These are phyloP conservation scores for Psilocybe tampanensis DNA, from an alignment of 768 basidiomycete genomes.

Conservation along the genomic window DNA sequence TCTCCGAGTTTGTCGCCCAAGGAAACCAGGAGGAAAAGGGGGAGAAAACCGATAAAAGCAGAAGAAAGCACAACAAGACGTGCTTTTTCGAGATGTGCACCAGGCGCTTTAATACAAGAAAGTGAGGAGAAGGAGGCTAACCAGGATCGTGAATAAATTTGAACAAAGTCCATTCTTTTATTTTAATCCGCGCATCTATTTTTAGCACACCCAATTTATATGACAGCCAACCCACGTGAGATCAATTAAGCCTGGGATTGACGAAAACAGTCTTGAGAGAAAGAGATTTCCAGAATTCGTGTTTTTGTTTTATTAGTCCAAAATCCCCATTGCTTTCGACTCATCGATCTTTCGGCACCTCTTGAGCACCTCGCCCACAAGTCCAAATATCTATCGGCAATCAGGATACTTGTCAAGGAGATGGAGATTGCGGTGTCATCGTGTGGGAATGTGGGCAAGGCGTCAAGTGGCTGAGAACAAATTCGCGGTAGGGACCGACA, in stretches of 20 bases:
- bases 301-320: background rate
- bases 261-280: background rate
- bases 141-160: constrained; percentile 4
- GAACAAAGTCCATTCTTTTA: background rate
- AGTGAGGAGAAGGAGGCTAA: constrained; percentile 16
- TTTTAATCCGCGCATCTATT: constrained; percentile 8
- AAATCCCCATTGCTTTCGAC: too few relatives aligned
- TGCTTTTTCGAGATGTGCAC: background rate
- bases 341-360: background rate
- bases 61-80: background rate
- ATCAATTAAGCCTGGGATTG: background rate
- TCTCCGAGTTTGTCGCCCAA: background rate
- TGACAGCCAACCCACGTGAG: background rate
- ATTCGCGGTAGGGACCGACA: background rate
- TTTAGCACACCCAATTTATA: constrained; percentile 6
- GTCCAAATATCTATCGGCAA: constrained; percentile 17
- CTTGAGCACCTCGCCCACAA: constrained; percentile 7
- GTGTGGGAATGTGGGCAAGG: background rate
- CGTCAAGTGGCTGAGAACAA: background rate
- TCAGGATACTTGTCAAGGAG: background rate
- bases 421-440: background rate
- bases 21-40: background rate
- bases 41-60: background rate
- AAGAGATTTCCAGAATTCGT: background rate
- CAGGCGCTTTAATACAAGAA: constrained; percentile 3